A percentile compares a stretch with the other conserved stretches of the same genome.
Conservation (phyloP, 495 filamentous ascomycete species). For the Penicillium chermesinum region DNA sequence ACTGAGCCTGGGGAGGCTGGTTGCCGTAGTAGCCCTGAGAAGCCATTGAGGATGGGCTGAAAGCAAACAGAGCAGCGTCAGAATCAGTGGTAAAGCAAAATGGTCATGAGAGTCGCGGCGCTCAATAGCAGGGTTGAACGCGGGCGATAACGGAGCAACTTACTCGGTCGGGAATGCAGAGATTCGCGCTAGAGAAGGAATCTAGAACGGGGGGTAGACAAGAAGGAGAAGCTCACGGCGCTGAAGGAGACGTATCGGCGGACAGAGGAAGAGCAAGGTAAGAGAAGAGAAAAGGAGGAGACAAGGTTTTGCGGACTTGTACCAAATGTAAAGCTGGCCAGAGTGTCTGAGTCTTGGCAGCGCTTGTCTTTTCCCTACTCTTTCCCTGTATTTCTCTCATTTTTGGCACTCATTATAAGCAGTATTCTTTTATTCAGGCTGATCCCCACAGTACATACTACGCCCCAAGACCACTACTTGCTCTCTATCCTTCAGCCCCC, state of each 20-base stretch:
- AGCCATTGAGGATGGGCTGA: slow-evolving; percentile 36
- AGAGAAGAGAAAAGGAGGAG: slow-evolving; percentile 18
- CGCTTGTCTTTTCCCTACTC: not conserved
- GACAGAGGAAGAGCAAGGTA: slow-evolving; percentile 2
- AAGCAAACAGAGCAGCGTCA: not conserved
- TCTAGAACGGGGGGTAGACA: slow-evolving; percentile 13
- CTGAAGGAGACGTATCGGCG: slow-evolving; percentile 1
- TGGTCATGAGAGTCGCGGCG: too few species aligned
- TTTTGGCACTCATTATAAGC: too few species aligned
- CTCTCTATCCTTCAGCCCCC: too few species aligned
- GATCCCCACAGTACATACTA: too few species aligned
- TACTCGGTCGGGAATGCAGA: not conserved
- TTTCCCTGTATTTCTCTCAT: too few species aligned
- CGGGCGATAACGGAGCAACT: not conserved
- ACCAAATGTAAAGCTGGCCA: slow-evolving; percentile 6
- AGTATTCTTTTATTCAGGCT: too few species aligned
- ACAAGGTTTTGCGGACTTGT: slow-evolving; percentile 14
- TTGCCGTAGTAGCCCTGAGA: slow-evolving; percentile 44
- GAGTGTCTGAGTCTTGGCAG: not conserved
- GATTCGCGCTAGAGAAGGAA: slow-evolving; percentile 7
- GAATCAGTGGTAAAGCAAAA: too few species aligned
- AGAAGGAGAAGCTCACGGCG: too few species aligned
- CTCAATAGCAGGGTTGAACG: not conserved
- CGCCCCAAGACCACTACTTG: too few species aligned
- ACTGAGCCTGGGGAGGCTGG: slow-evolving; percentile 3